phyloP scores from a whole-genome alignment of 2,329 filamentous ascomycete genomes.

The Aspergillus sojae region DNA sequence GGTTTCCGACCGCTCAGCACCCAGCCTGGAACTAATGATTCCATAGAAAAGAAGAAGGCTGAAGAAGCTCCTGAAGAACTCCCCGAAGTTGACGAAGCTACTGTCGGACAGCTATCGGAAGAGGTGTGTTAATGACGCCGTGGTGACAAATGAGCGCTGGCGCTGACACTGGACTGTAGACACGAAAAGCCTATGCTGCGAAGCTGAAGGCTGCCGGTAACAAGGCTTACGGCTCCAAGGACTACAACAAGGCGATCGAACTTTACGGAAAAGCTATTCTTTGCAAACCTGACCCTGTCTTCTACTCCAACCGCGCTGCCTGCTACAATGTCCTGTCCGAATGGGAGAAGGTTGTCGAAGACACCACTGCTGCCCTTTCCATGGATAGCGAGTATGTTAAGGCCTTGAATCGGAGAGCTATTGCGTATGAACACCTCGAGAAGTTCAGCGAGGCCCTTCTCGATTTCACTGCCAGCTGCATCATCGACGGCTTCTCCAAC shows the following conservation, averaged over 20 bases:
- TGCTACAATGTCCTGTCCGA: constrained; percentile 92
- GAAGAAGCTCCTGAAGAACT: constrained; percentile 66
- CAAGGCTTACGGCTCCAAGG: constrained; percentile 92
- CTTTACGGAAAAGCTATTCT: constrained; percentile 95
- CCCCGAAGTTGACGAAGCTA: constrained; percentile 63
- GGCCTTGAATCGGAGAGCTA: constrained; percentile 92
- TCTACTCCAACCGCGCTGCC: constrained; percentile 97
- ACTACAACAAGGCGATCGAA: constrained; percentile 90
- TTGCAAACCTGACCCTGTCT: constrained; percentile 96
- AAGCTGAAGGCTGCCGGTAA: constrained; percentile 96
- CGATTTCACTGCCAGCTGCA: constrained; percentile 98
- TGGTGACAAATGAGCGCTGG: not conserved
- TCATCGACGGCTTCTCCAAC: constrained; percentile 96
- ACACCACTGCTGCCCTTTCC: constrained; percentile 90
- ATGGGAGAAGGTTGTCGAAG: constrained; percentile 95
- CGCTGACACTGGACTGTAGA: constrained; percentile 47
- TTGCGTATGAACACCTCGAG: constrained; percentile 91
- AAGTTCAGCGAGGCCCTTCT: constrained; percentile 92
- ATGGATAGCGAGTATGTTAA: constrained; percentile 97
- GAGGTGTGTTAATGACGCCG: constrained; percentile 41
- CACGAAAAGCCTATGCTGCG: constrained; percentile 82
- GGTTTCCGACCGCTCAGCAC: constrained; percentile 27
- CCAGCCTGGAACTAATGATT: constrained; percentile 26
- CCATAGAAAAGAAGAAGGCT: constrained; percentile 36
- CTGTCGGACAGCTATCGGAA: constrained; percentile 48